Evolutionary conservation across 1,284 basidiomycete genomes (phyloP).

Genomic region (Ustilago sp.): DNA sequence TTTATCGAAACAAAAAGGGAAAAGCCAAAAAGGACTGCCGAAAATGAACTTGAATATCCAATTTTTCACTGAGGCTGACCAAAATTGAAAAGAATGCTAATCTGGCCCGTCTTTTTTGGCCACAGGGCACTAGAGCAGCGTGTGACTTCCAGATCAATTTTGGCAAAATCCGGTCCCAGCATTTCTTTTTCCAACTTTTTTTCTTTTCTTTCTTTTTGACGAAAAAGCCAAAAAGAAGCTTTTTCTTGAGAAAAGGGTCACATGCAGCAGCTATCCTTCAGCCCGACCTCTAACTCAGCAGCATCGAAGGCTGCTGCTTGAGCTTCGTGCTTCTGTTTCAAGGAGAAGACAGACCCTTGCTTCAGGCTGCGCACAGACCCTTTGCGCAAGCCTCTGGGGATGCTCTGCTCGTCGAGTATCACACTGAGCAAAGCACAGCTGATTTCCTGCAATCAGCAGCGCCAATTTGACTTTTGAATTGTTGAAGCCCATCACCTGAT

Average conservation of each 20-base stretch:
- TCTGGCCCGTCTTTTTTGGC: not conserved
- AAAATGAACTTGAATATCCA: constrained; percentile 4
- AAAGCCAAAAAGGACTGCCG: constrained; percentile 1
- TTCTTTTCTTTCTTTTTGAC: not conserved
- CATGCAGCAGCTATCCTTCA: not conserved
- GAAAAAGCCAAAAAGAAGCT: not conserved
- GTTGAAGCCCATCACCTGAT: not conserved
- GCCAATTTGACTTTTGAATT: too few species aligned
- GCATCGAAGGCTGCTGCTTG: not conserved
- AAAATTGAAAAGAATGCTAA: constrained; percentile 7
- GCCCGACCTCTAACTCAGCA: not conserved
- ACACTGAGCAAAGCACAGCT: too few species aligned
- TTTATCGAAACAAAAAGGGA: constrained; percentile 5
- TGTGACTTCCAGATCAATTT: constrained; percentile 1
- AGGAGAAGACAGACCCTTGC: not conserved
- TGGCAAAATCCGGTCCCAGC: constrained; percentile 6
- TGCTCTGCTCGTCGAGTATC: too few species aligned
- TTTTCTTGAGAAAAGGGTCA: not conserved
- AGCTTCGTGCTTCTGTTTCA: not conserved
- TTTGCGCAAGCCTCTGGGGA: not conserved
- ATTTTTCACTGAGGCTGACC: constrained; percentile 4
- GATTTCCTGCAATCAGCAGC: too few species aligned
- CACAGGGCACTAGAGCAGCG: not conserved
- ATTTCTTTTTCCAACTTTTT: not conserved
- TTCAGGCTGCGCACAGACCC: not conserved